Conservation (phyloP, 352 stramenopile species). For the Lagenidium giganteum region DNA sequence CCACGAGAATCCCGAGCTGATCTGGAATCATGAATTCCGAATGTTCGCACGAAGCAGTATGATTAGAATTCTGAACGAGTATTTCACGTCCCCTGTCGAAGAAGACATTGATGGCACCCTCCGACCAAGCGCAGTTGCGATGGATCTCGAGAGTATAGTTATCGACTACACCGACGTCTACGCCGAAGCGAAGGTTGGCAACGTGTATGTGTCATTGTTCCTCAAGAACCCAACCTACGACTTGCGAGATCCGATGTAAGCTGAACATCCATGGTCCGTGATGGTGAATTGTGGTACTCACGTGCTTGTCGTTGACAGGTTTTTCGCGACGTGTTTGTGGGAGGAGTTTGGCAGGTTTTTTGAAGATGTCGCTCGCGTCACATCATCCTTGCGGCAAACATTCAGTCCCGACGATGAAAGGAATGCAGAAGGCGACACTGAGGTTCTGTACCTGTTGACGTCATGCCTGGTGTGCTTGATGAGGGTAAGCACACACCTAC, state of each 20-base stretch:
- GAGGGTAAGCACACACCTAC: constrained; percentile 32
- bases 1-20: constrained; percentile 90
- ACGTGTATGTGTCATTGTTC: constrained; percentile 91
- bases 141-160: constrained; percentile 46
- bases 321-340: constrained; percentile 76
- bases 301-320: constrained; percentile 22
- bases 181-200: constrained; percentile 65
- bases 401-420: constrained; percentile 64
- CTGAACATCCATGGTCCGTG: constrained; percentile 3
- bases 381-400: constrained; percentile 50
- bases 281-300: neutral
- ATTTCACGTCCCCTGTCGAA: constrained; percentile 55
- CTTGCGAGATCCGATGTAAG: constrained; percentile 87
- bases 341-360: constrained; percentile 76
- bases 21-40: constrained; percentile 91
- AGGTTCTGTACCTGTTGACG: constrained; percentile 66
- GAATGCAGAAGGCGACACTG: constrained; percentile 54
- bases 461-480: constrained; percentile 72
- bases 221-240: constrained; percentile 91
- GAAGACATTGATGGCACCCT: too few species aligned
- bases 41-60: constrained; percentile 75
- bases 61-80: constrained; percentile 68
- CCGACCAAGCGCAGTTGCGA: too few species aligned
- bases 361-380: constrained; percentile 60
- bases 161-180: constrained; percentile 78